Base-by-base conservation (phyloP, 139 green algal genomes). In the Ettlia oleoabundans region DNA sequence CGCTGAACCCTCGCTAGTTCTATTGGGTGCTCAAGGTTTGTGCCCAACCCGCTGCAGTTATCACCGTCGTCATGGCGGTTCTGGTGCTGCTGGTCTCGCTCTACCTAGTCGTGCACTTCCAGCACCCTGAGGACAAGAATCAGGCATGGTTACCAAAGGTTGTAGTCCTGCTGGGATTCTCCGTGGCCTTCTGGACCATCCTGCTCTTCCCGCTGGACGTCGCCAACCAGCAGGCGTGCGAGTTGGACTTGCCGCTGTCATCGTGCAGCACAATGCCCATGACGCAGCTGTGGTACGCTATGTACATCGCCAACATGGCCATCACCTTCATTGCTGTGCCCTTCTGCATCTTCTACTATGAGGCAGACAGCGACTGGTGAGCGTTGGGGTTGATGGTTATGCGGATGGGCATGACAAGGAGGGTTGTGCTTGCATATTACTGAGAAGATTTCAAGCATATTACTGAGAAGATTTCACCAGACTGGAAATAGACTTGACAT, bases 311-410 rank as follows among this genome's bases (percentile, higher is more conserved):
- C 8, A 96, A 90, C 76, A 89, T 94, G 21, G 86, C 97, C 30
- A 76, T 98, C 33, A 88, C 93, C 19, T 97, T 94, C 62, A 66
- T 95, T 19, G 82, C 98, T 71, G 93, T 97, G 58, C 96, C 96
- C 21, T 98, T 99, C 89, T 92, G 93, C 26, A 86, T 98, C 32
- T 99, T 99, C 85, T 99, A 96, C 88, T 99, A 99, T 72, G 97
- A 99, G 87, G 93, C 89, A 0, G 96, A 98, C 87, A 92, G 84
- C 41, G 96, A 99, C 15, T 91, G 90, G 93, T 97, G 66, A 72
- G 88, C 33, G 30, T 73, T 1, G 37, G 28, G 9, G 8, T 41
- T n/a, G n/a, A n/a, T n/a, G n/a, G n/a, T n/a, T n/a, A n/a, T n/a
- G n/a, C n/a, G n/a, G n/a, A n/a, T n/a, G n/a, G n/a, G n/a, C n/a